Evolutionary conservation across 2,329 filamentous ascomycete species (phyloP), one percentile per base, ranked within the genome.

Genomic region (Fusarium secorum): DNA sequence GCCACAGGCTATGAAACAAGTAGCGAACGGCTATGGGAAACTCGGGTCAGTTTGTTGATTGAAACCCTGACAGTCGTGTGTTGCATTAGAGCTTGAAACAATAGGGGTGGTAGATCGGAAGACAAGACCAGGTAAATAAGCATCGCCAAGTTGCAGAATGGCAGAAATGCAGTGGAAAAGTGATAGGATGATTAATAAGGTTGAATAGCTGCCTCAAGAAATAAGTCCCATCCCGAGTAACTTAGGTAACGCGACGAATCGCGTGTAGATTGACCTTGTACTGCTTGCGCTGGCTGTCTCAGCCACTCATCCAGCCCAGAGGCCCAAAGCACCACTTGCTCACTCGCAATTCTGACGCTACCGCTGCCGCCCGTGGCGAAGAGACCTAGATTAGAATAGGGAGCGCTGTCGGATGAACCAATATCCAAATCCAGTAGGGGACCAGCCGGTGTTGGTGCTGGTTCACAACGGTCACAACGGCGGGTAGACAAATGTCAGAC

Each of bases 181-280:
- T 24, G 30, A 42, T 28, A 38, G 54, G 33, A 55, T 30, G 32
- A 44, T 51, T 26, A 52, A 52, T 32, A 46, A 68, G 28, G 52
- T 66, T 30, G 41, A 46, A 55, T 49, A 71, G 52, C 60, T 51
- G 60, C 35, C 32, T 52, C 48, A 61, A 53, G 61, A 61, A 56
- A 52, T 59, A 69, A 71, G 49, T 64, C 73, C 67, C 73, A 74
- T 75, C 66, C 74, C 73, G 71, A 73, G 64, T 42, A 28, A 45
- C 24, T 28, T 20, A 64, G 45, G 44, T 44, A 51, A 64, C 62
- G 68, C 67, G 64, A 65, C 48, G 52, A 46, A 61, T 58, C 61
- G 73, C 70, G 73, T 65, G 52, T 57, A 57, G 48, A 39, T 59
- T 48, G 56, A 45, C 46, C 53, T 60, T 33, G 61, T 63, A 58